Conservation (phyloP, 129 eudicot genomes). For the Escallonia herrerae region DNA sequence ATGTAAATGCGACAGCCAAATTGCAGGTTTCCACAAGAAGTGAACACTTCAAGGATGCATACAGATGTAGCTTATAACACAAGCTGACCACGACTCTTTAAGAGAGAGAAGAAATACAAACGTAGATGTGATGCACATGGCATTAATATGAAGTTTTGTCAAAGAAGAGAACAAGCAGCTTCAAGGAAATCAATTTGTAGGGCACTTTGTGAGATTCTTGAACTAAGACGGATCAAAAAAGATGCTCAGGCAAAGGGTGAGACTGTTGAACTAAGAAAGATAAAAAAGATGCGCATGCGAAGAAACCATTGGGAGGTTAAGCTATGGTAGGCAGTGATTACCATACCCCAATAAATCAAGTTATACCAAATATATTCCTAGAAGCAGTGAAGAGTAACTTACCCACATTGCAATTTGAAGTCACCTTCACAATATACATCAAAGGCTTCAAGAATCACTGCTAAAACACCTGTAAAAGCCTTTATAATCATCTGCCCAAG, state of each 20-base stretch:
- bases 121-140: not conserved
- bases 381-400: conserved; percentile 17
- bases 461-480: conserved; percentile 66
- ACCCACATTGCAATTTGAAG: conserved; percentile 88
- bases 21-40: no score
- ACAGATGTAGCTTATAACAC: not conserved
- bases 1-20: no score
- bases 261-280: no score
- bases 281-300: not conserved
- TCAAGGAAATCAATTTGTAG: not conserved
- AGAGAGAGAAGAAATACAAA: no score
- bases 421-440: conserved; percentile 96
- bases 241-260: not conserved
- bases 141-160: not conserved
- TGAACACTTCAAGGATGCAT: not conserved
- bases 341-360: not conserved
- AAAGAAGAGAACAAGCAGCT: not conserved
- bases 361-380: not conserved
- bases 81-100: no score
- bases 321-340: not conserved
- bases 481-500: conserved; percentile 80
- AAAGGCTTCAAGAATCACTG: conserved; percentile 82
- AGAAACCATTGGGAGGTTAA: not conserved
- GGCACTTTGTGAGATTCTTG: not conserved
- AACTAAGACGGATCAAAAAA: not conserved